Evolutionary conservation across 106 monocot species (phyloP), one percentile per base, ranked within the genome.

Genomic region (Platanthera guangdongensis): DNA sequence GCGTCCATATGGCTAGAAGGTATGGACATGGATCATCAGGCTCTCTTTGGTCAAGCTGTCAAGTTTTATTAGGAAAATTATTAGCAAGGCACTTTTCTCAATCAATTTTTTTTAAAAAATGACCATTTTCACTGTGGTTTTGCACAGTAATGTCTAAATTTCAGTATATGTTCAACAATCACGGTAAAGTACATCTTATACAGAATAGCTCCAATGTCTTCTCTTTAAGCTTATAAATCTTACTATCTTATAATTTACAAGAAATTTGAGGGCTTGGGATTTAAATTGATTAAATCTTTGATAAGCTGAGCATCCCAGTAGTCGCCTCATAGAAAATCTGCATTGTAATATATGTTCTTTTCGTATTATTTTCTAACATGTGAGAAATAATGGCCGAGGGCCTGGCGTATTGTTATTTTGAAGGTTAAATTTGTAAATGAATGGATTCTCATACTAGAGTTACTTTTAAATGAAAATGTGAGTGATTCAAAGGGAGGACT

Each of bases 1-100:
- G 90, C 19, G 90, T 81, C 91, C 91, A 91, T 75, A 91, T 91
- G 47, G 88, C 85, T 70, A 91, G 82, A 49, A 91, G 87, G 76
- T 91, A 91, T 28, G 85, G 82, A 48, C 80, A 78, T 18, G 91
- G 91, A 80, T 91, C 91, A 80, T 86, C 85, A 52, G 82, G 80
- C 76, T 85, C 88, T 79, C 91, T 86, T 84, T 60, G 74, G 19
- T 91, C 91, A 77, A 87, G 8, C 91, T 91, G 84, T 60, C 77
- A 84, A 48, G 47, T 28, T 74, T 72, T 14, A 18, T 71, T 28
- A 21, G 74, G 52, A 1, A 52, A 57, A 54, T 12, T 21, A 69
- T 25, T 81, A 57, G 32, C 7, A 28, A n/a, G 39, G 63, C 51
- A 6, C 51, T 39, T 39, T 39, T 1, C 39, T 1, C 39, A 39